phyloP scores from a whole-genome alignment of 768 basidiomycete species.

The Cyathus striatus region DNA sequence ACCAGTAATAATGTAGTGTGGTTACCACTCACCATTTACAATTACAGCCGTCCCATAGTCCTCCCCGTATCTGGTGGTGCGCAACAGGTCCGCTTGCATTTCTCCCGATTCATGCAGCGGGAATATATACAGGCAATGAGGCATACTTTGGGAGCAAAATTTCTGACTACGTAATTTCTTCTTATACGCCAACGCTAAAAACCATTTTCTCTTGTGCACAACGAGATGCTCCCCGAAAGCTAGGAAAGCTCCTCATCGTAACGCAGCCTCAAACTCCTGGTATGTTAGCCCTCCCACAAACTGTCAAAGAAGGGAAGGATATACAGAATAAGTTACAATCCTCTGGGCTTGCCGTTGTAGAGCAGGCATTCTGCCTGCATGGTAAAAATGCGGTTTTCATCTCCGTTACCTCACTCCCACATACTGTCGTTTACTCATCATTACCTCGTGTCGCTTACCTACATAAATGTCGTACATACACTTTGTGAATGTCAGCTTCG shows the following conservation, averaged over 20 bases:
- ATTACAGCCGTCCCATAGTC: slow-evolving; percentile 7
- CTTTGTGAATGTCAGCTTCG: too few relatives aligned
- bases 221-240: not conserved
- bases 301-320: not conserved
- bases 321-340: not conserved
- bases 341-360: slow-evolving; percentile 1
- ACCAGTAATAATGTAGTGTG: not conserved
- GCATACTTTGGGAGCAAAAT: slow-evolving; percentile 8
- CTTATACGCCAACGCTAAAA: slow-evolving; percentile 2
- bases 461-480: too few relatives aligned
- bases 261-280: not conserved
- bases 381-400: too few relatives aligned
- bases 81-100: slow-evolving; percentile 8
- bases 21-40: too few relatives aligned
- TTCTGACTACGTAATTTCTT: slow-evolving; percentile 9
- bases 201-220: not conserved
- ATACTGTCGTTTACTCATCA: too few relatives aligned
- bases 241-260: not conserved
- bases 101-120: slow-evolving; percentile 13
- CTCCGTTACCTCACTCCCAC: too few relatives aligned
- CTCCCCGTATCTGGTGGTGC: slow-evolving; percentile 14
- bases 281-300: not conserved
- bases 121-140: slow-evolving; percentile 6
- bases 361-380: too few relatives aligned
- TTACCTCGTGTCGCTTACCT: too few relatives aligned